phyloP scores from a whole-genome alignment of 495 filamentous ascomycete genomes.

The Talaromyces proteolyticus region DNA sequence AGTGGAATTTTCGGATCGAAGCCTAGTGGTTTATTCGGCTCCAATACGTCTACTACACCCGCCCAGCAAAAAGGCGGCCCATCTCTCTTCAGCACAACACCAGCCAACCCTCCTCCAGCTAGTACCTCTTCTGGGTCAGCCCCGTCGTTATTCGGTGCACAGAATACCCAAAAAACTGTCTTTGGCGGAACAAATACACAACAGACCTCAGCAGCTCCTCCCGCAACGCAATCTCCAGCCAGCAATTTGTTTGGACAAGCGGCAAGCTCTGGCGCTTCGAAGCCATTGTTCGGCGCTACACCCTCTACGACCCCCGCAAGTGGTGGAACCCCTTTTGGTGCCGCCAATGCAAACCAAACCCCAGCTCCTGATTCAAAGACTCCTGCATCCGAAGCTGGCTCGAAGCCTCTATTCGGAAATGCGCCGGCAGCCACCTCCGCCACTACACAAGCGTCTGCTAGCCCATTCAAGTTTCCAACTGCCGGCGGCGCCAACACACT shows the following conservation, averaged over 20 bases:
- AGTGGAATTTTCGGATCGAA: slow-evolving; percentile 46
- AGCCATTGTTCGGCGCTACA: slow-evolving; percentile 7
- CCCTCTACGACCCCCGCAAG: slow-evolving; percentile 4
- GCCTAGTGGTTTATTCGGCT: slow-evolving; percentile 22
- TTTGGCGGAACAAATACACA: slow-evolving; percentile 23
- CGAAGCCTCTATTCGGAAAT: slow-evolving; percentile 24
- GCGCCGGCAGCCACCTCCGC: slow-evolving; percentile 12
- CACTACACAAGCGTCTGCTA: slow-evolving; percentile 21
- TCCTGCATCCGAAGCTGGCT: slow-evolving; percentile 19
- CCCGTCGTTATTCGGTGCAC: slow-evolving; percentile 22
- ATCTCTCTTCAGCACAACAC: slow-evolving; percentile 54
- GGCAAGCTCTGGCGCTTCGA: not conserved
- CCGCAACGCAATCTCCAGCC: slow-evolving; percentile 9
- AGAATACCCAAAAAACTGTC: slow-evolving; percentile 25
- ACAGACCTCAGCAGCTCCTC: slow-evolving; percentile 8
- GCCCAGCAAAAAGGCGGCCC: slow-evolving; percentile 23
- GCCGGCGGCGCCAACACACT: slow-evolving; percentile 20
- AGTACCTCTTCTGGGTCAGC: slow-evolving; percentile 19
- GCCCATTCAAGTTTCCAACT: slow-evolving; percentile 30
- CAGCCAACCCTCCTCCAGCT: slow-evolving; percentile 55
- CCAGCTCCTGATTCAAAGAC: slow-evolving; percentile 31
- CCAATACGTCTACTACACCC: slow-evolving; percentile 34
- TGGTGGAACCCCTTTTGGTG: slow-evolving; percentile 29
- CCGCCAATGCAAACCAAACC: slow-evolving; percentile 20
- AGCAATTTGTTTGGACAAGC: slow-evolving; percentile 3